Percentiles rank a stretch among this genome's conserved stretches.
phyloP scores from a whole-genome alignment of 2,329 filamentous ascomycete genomes.

The Diaporthe helianthi region DNA sequence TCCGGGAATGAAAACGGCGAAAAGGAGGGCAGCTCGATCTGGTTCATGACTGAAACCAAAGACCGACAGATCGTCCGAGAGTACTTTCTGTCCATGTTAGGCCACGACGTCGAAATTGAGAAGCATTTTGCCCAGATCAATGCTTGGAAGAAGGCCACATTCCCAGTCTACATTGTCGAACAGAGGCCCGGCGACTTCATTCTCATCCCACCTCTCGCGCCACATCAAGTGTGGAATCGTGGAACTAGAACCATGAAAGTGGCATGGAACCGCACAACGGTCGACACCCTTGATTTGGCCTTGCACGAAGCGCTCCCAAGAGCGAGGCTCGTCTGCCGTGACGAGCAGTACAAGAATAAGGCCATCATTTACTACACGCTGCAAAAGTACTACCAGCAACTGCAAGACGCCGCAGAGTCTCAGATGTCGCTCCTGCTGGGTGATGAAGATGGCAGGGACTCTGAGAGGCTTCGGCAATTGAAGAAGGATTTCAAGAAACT shows the following conservation, averaged over 20 bases:
- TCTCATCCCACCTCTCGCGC: constrained; percentile 87
- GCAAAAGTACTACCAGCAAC: constrained; percentile 74
- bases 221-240: constrained; percentile 98
- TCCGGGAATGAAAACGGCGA: constrained; percentile 77
- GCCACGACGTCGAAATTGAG: constrained; percentile 96
- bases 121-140: constrained; percentile 96
- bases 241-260: constrained; percentile 97
- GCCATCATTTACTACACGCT: constrained; percentile 91
- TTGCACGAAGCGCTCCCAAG: constrained; percentile 87
- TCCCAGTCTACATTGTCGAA: constrained; percentile 91
- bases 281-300: constrained; percentile 87
- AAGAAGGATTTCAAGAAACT: constrained; percentile 82
- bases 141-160: constrained; percentile 93
- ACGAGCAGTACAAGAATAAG: constrained; percentile 99
- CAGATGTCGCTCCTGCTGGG: constrained; percentile 57
- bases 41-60: constrained; percentile 98
- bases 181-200: constrained; percentile 92
- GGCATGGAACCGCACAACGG: constrained; percentile 95
- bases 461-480: constrained; percentile 66
- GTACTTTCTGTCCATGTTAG: constrained; percentile 90
- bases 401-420: constrained; percentile 60
- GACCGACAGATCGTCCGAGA: constrained; percentile 90
- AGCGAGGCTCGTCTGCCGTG: constrained; percentile 88
- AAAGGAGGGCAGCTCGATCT: constrained; percentile 87
- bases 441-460: constrained; percentile 51